These are phyloP conservation scores for Pterocarpus santalinus DNA, from an alignment of 306 rosid species.

Conservation along the genomic window DNA sequence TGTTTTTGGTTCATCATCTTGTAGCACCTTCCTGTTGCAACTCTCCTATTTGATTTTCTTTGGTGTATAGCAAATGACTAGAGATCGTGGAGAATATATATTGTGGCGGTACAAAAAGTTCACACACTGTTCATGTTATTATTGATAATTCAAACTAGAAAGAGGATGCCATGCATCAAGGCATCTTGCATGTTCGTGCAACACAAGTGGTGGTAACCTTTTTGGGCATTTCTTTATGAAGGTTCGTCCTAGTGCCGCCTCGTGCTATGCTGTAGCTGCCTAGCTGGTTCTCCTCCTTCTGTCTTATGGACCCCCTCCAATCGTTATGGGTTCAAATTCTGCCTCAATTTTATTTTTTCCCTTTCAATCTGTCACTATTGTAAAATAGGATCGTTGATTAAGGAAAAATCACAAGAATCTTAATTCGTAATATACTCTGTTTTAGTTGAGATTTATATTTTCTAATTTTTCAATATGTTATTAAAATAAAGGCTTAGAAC, in stretches of 20 bases:
- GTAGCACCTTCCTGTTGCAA: too few species aligned
- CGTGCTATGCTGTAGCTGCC: neutral
- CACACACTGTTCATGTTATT: slow-evolving; percentile 43
- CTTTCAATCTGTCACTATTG: neutral
- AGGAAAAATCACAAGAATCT: neutral
- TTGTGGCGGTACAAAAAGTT: slow-evolving; percentile 34
- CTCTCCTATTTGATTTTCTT: slow-evolving; percentile 4
- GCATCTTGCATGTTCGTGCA: slow-evolving; percentile 43
- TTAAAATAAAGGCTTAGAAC: too few species aligned
- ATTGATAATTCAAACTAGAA: neutral
- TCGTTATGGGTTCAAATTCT: neutral
- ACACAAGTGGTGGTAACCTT: slow-evolving; percentile 32
- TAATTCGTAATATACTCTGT: neutral
- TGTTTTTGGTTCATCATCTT: slow-evolving; percentile 41
- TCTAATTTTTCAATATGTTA: neutral
- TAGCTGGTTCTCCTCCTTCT: neutral
- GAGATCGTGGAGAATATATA: slow-evolving; percentile 49
- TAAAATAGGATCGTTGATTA: neutral
- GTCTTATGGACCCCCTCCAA: neutral
- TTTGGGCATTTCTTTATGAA: slow-evolving; percentile 3
- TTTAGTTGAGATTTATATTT: neutral
- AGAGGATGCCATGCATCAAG: slow-evolving; percentile 40
- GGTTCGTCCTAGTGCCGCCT: slow-evolving; percentile 32
- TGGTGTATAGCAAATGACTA: slow-evolving; percentile 42
- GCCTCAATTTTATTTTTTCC: too few species aligned